Percentiles rank a stretch among this genome's conserved stretches.
Evolutionary conservation across 1,284 basidiomycete species (phyloP).

Genomic region (Leccinum subspadiceum): DNA sequence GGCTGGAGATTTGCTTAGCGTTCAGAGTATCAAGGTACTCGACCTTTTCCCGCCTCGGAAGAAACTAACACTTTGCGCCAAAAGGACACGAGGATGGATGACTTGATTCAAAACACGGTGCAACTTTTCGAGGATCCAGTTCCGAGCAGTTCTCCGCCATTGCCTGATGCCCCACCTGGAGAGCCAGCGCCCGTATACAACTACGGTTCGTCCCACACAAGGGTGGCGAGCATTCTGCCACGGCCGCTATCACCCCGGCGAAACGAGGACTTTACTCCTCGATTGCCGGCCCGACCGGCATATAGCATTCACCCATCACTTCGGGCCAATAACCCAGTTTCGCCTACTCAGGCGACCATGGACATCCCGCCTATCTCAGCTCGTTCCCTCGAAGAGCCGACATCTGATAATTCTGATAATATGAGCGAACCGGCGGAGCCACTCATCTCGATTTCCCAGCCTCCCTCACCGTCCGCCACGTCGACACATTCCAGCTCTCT

Average conservation of each 20-base stretch:
- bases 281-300: conserved; percentile 63
- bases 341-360: conserved; percentile 38
- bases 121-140: conserved; percentile 58
- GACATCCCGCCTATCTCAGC: conserved; percentile 31
- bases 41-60: background rate
- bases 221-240: conserved; percentile 46
- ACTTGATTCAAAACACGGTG: conserved; percentile 71
- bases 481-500: conserved; percentile 17
- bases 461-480: conserved; percentile 32
- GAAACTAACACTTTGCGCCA: conserved; percentile 1
- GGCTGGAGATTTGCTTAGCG: conserved; percentile 67
- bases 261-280: conserved; percentile 69
- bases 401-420: conserved; percentile 9
- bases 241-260: conserved; percentile 33
- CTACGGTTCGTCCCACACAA: conserved; percentile 71
- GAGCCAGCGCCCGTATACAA: conserved; percentile 52
- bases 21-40: conserved; percentile 69
- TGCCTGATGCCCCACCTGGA: conserved; percentile 64
- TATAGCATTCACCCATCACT: conserved; percentile 76
- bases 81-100: conserved; percentile 86
- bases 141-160: conserved; percentile 49
- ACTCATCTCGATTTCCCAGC: conserved; percentile 15
- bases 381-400: conserved; percentile 19
- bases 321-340: conserved; percentile 41
- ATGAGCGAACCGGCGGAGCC: conserved; percentile 16